These are phyloP conservation scores for Zygosaccharomyces siamensis DNA, from an alignment of 805 yeast species.

Conservation along the genomic window DNA sequence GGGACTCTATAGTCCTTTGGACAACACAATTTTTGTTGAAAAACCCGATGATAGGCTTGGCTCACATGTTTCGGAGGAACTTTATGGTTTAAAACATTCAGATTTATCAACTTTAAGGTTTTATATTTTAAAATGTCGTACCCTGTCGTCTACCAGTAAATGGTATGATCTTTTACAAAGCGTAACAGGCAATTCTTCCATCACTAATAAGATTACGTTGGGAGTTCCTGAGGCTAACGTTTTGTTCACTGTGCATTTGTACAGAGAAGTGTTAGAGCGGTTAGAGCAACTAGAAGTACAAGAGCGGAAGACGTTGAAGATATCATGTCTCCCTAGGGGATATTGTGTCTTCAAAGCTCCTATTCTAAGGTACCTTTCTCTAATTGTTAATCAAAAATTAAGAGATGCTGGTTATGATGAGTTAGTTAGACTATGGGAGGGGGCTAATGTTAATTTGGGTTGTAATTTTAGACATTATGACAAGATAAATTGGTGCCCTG, in stretches of 20 bases:
- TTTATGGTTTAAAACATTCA: conserved; percentile 12
- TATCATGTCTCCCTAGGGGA: conserved; percentile 20
- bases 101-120: conserved; percentile 28
- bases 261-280: conserved; percentile 10
- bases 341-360: conserved; percentile 24
- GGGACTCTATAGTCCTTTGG: conserved; percentile 58
- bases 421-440: conserved; percentile 27
- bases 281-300: conserved; percentile 9
- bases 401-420: conserved; percentile 22
- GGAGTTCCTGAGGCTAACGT: conserved; percentile 40
- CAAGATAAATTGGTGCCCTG: conserved; percentile 64
- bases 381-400: conserved; percentile 35
- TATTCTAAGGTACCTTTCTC: conserved; percentile 22
- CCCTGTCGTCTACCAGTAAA: conserved; percentile 48
- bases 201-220: conserved; percentile 43
- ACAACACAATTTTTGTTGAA: conserved; percentile 51
- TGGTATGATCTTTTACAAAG: conserved; percentile 61
- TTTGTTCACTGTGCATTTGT: conserved; percentile 26
- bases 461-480: conserved; percentile 67
- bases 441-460: conserved; percentile 38
- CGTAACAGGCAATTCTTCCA: conserved; percentile 41
- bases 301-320: conserved; percentile 14
- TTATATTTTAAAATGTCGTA: conserved; percentile 53
- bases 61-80: neutral
- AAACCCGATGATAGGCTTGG: conserved; percentile 20